Evolutionary conservation across 352 stramenopile genomes (phyloP), one percentile per base, ranked within the genome.

Genomic region (Globisporangium spiculum): DNA sequence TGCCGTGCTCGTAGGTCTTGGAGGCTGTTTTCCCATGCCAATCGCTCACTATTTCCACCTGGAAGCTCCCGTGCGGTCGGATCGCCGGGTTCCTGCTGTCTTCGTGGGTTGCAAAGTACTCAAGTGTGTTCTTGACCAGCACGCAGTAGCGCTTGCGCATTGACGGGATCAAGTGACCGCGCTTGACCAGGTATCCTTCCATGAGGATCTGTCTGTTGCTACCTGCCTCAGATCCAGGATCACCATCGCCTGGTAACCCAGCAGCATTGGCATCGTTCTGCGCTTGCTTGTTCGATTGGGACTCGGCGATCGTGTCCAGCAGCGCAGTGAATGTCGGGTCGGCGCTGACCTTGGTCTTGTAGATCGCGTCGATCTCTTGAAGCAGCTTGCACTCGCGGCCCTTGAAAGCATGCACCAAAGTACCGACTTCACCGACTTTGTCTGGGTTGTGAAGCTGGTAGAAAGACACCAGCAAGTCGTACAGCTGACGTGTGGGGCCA

Each of bases 401-500:
- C 50, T 76, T 32, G 50, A 91, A 93, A 0, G 79, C 80, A 0
- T 75, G 69, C n/a, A 93, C 64, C 3, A 93, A 61, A 1, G 72
- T 72, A 10, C 83, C 78, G 0, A 98, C 92, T 12, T 98, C 91
- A 0, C 66, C 63, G 3, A 92, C 73, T 56, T 98, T 98, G 26
- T 88, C 81, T 1, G 91, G 88, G 65, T 96, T 91, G 65, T 98
- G 88, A 27, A 89, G 88, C 65, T 93, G 78, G 68, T 98, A 98
- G 57, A 98, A 98, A 20, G 63, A 74, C 0, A 89, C 54, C 26
- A 98, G 70, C 0, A 77, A 68, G 10, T 66, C 65, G 32, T 81
- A 79, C 34, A 92, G 67, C 8, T 79, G 38, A 3, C 44, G 41
- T 10, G 32, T 9, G 0, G 68, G 63, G 1, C 56, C 58, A 8